Conservation (phyloP, 306 rosid species). For the Nissolia schottii region DNA sequence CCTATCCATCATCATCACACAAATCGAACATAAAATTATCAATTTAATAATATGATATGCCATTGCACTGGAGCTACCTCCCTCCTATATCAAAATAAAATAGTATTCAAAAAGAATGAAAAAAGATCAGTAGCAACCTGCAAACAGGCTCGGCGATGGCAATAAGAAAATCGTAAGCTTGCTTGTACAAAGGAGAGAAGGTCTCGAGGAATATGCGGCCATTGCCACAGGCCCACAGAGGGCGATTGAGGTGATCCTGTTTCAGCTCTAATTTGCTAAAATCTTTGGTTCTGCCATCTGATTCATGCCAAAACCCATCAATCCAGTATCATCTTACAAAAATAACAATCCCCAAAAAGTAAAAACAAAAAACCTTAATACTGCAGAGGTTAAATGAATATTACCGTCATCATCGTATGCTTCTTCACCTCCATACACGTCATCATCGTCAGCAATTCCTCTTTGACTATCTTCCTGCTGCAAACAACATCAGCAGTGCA, state of each 20-base stretch:
- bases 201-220: conserved; percentile 95
- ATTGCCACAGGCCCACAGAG: conserved; percentile 95
- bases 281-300: conserved; percentile 60
- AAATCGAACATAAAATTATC: not conserved
- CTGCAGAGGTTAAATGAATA: not conserved
- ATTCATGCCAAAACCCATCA: conserved; percentile 31
- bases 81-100: no score
- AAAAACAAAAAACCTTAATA: not conserved
- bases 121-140: conserved; percentile 45
- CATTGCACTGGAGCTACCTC: no score
- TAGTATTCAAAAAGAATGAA: no score
- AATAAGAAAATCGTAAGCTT: conserved; percentile 92
- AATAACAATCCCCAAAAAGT: not conserved
- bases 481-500: not conserved
- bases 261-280: conserved; percentile 84
- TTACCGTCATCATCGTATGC: no score
- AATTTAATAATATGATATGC: not conserved
- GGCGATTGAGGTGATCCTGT: conserved; percentile 75
- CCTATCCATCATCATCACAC: conserved; percentile 51
- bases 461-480: conserved; percentile 57
- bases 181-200: conserved; percentile 85
- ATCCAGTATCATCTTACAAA: not conserved
- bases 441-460: conserved; percentile 46
- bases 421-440: conserved; percentile 44
- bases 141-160: conserved; percentile 97